phyloP scores from a whole-genome alignment of 352 stramenopile genomes.

The Phytopythium delawarense region DNA sequence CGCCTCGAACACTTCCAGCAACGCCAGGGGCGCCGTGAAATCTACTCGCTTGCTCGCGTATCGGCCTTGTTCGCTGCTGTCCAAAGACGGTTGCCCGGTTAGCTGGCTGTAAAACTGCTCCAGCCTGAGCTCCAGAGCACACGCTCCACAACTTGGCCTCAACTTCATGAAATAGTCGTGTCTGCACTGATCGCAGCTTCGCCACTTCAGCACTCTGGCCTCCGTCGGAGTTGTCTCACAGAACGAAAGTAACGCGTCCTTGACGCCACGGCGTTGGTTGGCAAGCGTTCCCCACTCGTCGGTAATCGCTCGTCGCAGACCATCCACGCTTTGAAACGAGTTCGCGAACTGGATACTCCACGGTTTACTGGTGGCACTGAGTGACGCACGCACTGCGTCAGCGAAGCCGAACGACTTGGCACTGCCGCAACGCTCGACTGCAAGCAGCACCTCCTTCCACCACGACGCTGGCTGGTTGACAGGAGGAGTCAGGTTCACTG shows the following conservation, averaged over 20 bases:
- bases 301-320: background rate
- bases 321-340: background rate
- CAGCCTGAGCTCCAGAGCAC: background rate
- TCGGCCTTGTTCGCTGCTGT: conserved; percentile 10
- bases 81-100: conserved; percentile 8
- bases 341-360: background rate
- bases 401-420: background rate
- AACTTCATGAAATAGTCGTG: background rate
- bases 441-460: background rate
- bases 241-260: background rate
- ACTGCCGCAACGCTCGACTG: background rate
- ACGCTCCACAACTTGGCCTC: background rate
- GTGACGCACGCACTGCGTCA: background rate
- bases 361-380: background rate
- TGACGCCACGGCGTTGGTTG: background rate
- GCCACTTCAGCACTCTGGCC: background rate
- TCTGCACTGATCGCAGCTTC: background rate
- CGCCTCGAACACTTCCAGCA: conserved; percentile 60
- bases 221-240: background rate
- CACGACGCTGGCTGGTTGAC: background rate
- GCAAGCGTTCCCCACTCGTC: background rate
- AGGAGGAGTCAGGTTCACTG: background rate
- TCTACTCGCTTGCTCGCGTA: background rate
- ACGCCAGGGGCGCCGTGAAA: conserved; percentile 17
- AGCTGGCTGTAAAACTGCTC: conserved; percentile 7